Percentiles rank a stretch among this genome's conserved stretches.
Evolutionary conservation across 441 rosid genomes (phyloP).

Genomic region (Mallotus repandus): DNA sequence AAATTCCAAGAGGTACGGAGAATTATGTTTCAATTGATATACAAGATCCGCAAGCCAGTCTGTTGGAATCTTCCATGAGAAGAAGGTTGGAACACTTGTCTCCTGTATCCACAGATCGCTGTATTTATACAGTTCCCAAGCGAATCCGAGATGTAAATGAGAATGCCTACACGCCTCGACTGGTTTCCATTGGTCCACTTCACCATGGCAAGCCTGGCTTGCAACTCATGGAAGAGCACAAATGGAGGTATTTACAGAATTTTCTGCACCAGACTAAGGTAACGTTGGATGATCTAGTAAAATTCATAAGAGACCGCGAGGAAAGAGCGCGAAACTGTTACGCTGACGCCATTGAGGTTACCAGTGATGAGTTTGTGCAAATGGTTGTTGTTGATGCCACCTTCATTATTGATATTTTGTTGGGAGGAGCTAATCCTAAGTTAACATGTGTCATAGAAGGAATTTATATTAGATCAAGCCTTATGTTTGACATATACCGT

Average conservation of each 20-base stretch:
- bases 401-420: constrained; percentile 6
- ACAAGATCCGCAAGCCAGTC: neutral
- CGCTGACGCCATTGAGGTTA: constrained; percentile 6
- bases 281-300: constrained; percentile 5
- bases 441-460: neutral
- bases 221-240: constrained; percentile 13
- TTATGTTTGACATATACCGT: neutral
- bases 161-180: constrained; percentile 13
- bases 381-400: constrained; percentile 12
- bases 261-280: constrained; percentile 17
- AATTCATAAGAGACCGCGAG: neutral
- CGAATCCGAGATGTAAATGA: constrained; percentile 12
- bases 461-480: neutral
- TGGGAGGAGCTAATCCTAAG: constrained; percentile 1
- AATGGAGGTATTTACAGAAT: constrained; percentile 17
- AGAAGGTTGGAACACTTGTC: neutral
- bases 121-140: constrained; percentile 19
- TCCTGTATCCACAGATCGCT: constrained; percentile 10
- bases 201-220: constrained; percentile 17
- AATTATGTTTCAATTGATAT: neutral
- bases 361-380: constrained; percentile 17
- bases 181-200: constrained; percentile 18
- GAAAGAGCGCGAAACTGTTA: constrained; percentile 3
- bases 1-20: neutral
- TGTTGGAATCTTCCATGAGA: constrained; percentile 2